A percentile compares a stretch with the other conserved stretches of the same genome.
Conservation (phyloP, 345 rosid species). For the Salix viminalis region DNA sequence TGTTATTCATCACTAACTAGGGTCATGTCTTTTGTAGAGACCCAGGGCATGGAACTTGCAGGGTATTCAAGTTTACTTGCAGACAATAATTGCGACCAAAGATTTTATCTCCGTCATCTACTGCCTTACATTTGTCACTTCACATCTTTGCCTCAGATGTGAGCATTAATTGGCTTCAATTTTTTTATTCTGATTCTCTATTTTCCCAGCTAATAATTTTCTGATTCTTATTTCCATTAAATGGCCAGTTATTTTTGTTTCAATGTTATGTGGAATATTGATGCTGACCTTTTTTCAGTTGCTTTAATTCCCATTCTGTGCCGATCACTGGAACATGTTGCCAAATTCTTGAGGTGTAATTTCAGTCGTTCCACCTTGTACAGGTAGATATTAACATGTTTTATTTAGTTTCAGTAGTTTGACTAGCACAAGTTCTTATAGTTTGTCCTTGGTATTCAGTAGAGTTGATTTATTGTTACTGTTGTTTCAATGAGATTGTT, state of each 20-base stretch:
- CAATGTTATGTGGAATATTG: conserved; percentile 5
- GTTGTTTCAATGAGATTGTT: background rate
- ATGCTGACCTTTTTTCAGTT: conserved; percentile 42
- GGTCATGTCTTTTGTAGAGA: conserved; percentile 42
- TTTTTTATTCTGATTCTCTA: background rate
- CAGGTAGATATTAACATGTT: conserved; percentile 40
- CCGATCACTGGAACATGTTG: conserved; percentile 70
- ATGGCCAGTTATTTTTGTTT: background rate
- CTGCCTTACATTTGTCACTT: conserved; percentile 82
- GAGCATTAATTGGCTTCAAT: conserved; percentile 25
- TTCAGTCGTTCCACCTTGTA: conserved; percentile 78
- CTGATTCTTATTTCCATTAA: background rate
- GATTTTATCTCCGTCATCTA: conserved; percentile 91
- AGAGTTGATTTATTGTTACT: background rate
- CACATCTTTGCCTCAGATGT: conserved; percentile 88
- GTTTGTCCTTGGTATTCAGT: background rate
- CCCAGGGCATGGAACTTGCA: conserved; percentile 92
- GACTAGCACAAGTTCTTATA: background rate
- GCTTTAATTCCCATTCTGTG: conserved; percentile 90
- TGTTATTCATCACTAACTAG: conserved; percentile 13
- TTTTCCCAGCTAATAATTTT: background rate
- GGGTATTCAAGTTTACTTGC: conserved; percentile 78
- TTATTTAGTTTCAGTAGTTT: background rate
- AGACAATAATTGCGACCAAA: conserved; percentile 72
- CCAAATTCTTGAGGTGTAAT: conserved; percentile 81